Conservation (phyloP, 2,329 filamentous ascomycete species). For the Cytospora paraplurivora region DNA sequence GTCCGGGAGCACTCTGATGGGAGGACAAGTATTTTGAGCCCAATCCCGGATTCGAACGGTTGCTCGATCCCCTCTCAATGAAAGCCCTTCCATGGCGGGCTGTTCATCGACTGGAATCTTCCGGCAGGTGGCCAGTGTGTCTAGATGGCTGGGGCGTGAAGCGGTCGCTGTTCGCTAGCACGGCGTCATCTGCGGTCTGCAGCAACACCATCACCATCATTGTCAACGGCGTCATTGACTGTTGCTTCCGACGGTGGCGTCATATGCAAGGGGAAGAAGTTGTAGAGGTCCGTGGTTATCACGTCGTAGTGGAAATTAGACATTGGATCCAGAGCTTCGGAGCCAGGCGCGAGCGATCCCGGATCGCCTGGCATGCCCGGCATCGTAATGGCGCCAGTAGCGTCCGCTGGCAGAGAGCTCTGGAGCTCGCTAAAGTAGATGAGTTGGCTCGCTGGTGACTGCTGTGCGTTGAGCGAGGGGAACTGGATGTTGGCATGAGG, state of each 20-base stretch:
- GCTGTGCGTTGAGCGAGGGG: slow-evolving; percentile 30
- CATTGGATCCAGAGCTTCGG: slow-evolving; percentile 26
- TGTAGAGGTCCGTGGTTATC: slow-evolving; percentile 36
- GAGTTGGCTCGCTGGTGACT: slow-evolving; percentile 26
- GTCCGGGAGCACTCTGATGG: too few relatives aligned
- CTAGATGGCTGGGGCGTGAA: too few relatives aligned
- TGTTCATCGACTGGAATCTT: too few relatives aligned
- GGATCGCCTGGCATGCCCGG: neutral
- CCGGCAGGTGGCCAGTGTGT: too few relatives aligned
- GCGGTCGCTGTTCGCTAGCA: neutral
- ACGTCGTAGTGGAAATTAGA: slow-evolving; percentile 32
- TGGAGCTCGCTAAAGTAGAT: slow-evolving; percentile 33
- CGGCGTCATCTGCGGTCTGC: neutral
- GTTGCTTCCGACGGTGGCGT: slow-evolving; percentile 26
- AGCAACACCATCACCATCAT: neutral
- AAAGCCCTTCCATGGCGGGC: too few relatives aligned
- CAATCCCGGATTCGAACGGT: too few relatives aligned
- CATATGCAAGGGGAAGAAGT: slow-evolving; percentile 34
- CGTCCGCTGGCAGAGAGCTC: slow-evolving; percentile 8
- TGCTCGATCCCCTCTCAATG: too few relatives aligned
- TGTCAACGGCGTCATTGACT: neutral
- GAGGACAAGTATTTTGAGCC: too few relatives aligned
- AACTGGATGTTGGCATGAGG: slow-evolving; percentile 31
- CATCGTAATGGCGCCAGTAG: slow-evolving; percentile 7
- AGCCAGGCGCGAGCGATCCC: neutral